Percentiles rank a stretch among this genome's conserved stretches.
Evolutionary conservation across 257 asterid species (phyloP).

Genomic region (Solanum virginianum): DNA sequence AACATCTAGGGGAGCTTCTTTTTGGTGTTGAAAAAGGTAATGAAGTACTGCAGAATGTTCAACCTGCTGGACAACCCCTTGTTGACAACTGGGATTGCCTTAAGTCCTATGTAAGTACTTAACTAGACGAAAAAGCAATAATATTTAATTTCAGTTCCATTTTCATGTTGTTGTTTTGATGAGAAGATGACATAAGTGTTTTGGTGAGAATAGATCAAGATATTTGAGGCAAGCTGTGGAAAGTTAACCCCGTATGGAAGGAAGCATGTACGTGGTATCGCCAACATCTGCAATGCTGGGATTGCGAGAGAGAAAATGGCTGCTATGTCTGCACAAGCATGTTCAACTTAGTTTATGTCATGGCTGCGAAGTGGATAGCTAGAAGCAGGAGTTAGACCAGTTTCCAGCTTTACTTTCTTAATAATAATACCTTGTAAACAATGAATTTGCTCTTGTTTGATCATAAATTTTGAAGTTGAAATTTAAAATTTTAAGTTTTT

Average conservation of each 20-base stretch:
- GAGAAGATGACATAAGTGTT: background rate
- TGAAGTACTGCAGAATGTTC: conserved; percentile 30
- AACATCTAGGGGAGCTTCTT: conserved; percentile 61
- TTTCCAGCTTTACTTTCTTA: background rate
- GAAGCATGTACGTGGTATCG: conserved; percentile 87
- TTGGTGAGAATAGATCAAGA: conserved; percentile 27
- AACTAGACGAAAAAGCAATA: background rate
- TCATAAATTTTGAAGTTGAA: too few relatives aligned
- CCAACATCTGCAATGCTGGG: conserved; percentile 84
- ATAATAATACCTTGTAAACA: background rate
- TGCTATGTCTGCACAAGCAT: conserved; percentile 65
- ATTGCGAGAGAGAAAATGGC: conserved; percentile 53
- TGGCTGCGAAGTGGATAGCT: background rate
- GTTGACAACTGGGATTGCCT: conserved; percentile 40
- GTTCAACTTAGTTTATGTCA: conserved; percentile 9
- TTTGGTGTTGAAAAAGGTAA: conserved; percentile 69
- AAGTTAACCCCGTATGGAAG: conserved; percentile 73
- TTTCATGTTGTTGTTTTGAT: background rate
- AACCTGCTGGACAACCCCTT: conserved; percentile 52
- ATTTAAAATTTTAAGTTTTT: too few relatives aligned
- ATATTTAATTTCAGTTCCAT: background rate
- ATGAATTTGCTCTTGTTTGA: too few relatives aligned
- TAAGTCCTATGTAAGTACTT: conserved; percentile 55
- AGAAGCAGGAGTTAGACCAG: background rate
- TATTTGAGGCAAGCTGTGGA: conserved; percentile 74